phyloP scores from a whole-genome alignment of 345 rosid species.

The Ricinus communis region DNA sequence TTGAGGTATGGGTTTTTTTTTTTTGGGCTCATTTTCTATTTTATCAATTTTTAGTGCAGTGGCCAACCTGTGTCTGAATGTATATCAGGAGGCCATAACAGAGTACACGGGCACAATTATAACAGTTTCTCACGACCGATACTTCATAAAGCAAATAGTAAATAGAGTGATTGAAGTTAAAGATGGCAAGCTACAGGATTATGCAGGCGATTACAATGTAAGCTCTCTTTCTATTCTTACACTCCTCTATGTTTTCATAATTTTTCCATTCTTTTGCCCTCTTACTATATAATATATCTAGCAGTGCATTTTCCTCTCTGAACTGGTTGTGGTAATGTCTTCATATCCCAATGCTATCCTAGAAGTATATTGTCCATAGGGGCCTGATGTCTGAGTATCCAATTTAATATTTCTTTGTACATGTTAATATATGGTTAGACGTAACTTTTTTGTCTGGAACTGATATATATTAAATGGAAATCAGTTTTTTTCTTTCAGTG shows the following conservation, averaged over 20 bases:
- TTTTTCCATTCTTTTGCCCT: background rate
- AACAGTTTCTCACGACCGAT: conserved; percentile 85
- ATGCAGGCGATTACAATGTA: conserved; percentile 88
- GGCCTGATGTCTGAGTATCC: no score
- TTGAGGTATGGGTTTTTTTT: conserved; percentile 59
- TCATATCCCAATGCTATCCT: background rate
- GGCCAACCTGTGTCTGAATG: background rate
- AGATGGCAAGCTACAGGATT: conserved; percentile 66
- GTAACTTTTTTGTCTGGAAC: background rate
- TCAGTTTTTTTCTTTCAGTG: background rate
- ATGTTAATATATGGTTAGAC: no score
- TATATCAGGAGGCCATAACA: conserved; percentile 77
- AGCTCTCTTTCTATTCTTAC: background rate
- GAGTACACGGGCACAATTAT: conserved; percentile 86
- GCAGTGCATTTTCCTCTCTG: background rate
- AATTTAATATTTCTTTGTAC: no score
- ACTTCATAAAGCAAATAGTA: conserved; percentile 91
- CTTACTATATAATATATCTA: background rate
- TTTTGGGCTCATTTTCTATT: background rate
- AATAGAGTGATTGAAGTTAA: conserved; percentile 89
- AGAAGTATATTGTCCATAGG: no score
- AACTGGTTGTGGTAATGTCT: background rate
- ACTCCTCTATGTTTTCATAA: background rate
- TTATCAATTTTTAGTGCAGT: background rate
- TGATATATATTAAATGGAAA: no score